Base-by-base conservation (phyloP, 2,329 filamentous ascomycete species). In the Pseudodiploospora longispora region DNA sequence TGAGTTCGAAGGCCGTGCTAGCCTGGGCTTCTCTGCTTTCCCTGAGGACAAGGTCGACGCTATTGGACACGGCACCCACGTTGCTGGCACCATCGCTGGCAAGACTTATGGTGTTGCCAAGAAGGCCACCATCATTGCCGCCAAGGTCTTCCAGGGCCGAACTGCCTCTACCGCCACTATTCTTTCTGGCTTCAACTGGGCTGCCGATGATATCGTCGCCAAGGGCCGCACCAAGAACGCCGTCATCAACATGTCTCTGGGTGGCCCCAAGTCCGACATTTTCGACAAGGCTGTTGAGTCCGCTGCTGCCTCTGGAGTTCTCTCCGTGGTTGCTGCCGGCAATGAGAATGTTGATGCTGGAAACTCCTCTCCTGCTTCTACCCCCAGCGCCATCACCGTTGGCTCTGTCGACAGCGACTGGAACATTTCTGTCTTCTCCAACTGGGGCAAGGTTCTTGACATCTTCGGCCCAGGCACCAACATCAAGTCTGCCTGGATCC, bases 231-330 rank as follows among this genome's bases (percentile, higher is more conserved):
- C 59, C 41, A 55, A 41, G 36, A 63, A 63, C 27, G 60, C 72
- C 12, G 73, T 75, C 35, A 66, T 76, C 51, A 75, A 69, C 64
- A 69, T 80, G 71, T 77, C 72, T n/a, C 68, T 80, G 4, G 75
- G 73, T 10, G 74, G 74, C 12, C 38, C 49, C 12, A 57, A 55
- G 49, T 74, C 71, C 3, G 48, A 61, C 3, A 55, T 73, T 33
- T 64, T 77, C 52, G 78, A 78, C 65, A 60, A 55, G 35, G 73
- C 73, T 33, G 65, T 78, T 36, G 59, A 66, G 32, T 60, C 60
- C 38, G 71, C 74, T 41, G 66, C 68, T 48, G 52, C 50, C 31
- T 56, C 59, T 6, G 75, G 75, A 30, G 62, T 80, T 42, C 63
- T 76, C 38, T 66, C 74, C 10, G 70, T 72, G 36, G 71, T 77